A percentile compares a stretch with the other conserved stretches of the same genome.
Evolutionary conservation across 805 yeast genomes (phyloP).

Genomic region (Monosporozyma solicola): DNA sequence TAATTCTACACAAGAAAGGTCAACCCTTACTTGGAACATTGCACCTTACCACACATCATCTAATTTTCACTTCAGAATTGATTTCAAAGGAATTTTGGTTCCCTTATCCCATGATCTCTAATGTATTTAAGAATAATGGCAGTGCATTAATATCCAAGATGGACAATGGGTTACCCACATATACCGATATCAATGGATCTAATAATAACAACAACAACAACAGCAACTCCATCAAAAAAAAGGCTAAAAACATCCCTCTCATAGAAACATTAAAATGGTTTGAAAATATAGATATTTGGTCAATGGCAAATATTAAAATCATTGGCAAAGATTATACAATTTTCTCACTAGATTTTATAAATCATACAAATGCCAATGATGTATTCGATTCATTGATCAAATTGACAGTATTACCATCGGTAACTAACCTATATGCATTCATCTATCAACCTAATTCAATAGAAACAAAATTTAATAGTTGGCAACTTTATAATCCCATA

Average conservation of each 20-base stretch:
- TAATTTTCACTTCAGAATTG: slow-evolving; percentile 42
- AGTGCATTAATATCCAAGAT: slow-evolving; percentile 32
- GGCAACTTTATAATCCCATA: slow-evolving; percentile 58
- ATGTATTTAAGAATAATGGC: slow-evolving; percentile 48
- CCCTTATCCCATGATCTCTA: slow-evolving; percentile 75
- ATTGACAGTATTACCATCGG: slow-evolving; percentile 46
- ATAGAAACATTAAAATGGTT: slow-evolving; percentile 9
- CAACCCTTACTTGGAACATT: slow-evolving; percentile 46
- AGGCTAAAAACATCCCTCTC: not conserved
- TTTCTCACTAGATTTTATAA: slow-evolving; percentile 63
- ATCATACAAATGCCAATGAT: slow-evolving; percentile 51
- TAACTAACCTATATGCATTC: slow-evolving; percentile 68
- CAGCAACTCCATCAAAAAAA: not conserved
- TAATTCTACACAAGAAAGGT: slow-evolving; percentile 52
- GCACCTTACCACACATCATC: slow-evolving; percentile 67
- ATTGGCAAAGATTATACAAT: slow-evolving; percentile 56
- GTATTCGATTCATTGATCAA: slow-evolving; percentile 65
- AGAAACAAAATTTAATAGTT: slow-evolving; percentile 50
- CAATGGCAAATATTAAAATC: slow-evolving; percentile 50
- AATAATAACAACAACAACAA: not conserved
- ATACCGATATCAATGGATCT: not conserved
- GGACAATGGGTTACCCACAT: not conserved
- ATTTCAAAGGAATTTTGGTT: slow-evolving; percentile 71
- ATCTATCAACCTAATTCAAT: slow-evolving; percentile 65
- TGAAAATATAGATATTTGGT: slow-evolving; percentile 26